Percentiles rank a stretch among this genome's conserved stretches.
Evolutionary conservation across 192 early-diverging fungal species (phyloP).

Genomic region (Gaertneriomyces semiglobifer): DNA sequence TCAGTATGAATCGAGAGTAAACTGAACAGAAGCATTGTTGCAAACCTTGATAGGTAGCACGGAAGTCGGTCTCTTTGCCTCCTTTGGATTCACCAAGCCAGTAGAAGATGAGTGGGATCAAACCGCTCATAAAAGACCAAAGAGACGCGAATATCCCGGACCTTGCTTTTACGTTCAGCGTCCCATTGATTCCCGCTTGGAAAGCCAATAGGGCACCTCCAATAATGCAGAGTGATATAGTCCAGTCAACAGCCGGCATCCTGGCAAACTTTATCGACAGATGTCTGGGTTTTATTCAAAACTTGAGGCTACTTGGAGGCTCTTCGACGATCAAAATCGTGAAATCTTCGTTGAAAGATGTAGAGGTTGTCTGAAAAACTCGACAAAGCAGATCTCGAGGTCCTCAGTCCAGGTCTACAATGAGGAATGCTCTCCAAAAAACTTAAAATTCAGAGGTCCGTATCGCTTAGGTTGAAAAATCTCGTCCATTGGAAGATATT

Average conservation of each 20-base stretch:
- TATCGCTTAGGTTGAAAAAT: too few species aligned
- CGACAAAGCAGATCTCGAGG: too few species aligned
- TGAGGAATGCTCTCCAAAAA: too few species aligned
- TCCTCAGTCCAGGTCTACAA: too few species aligned
- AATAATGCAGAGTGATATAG: slow-evolving; percentile 19
- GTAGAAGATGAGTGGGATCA: slow-evolving; percentile 17
- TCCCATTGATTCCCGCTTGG: slow-evolving; percentile 23
- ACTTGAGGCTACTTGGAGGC: too few species aligned
- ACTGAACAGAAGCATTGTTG: background rate
- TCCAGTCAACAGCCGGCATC: slow-evolving; percentile 25
- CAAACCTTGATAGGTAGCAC: background rate
- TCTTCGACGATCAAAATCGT: too few species aligned
- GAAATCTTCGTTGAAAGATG: too few species aligned
- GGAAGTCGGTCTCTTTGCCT: slow-evolving; percentile 12
- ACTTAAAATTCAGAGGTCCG: too few species aligned
- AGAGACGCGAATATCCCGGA: slow-evolving; percentile 7
- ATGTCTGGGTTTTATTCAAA: too few species aligned
- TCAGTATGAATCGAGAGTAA: background rate
- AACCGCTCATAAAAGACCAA: slow-evolving; percentile 13
- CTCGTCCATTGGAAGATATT: too few species aligned
- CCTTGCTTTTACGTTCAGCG: background rate
- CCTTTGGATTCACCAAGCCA: slow-evolving; percentile 15
- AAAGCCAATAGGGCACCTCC: slow-evolving; percentile 19
- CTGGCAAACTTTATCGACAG: background rate
- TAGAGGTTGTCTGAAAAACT: too few species aligned